A percentile compares a stretch with the other conserved stretches of the same genome.
Evolutionary conservation across 495 filamentous ascomycete species (phyloP).

Genomic region (Xylaria castorea): DNA sequence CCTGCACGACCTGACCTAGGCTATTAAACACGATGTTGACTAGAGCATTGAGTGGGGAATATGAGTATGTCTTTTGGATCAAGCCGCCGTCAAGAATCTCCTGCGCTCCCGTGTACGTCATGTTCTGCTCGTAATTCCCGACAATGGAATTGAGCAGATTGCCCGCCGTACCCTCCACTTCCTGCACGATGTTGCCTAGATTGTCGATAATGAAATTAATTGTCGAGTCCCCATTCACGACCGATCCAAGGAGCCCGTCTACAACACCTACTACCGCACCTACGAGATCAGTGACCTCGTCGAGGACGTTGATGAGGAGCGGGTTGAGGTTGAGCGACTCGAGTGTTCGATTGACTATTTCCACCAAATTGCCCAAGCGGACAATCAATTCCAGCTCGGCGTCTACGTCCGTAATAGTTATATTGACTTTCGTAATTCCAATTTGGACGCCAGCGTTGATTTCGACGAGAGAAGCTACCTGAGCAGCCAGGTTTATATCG

Average conservation of each 20-base stretch:
- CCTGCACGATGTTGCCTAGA: constrained; percentile 64
- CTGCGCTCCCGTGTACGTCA: constrained; percentile 59
- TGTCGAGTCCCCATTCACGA: constrained; percentile 57
- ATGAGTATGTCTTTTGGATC: constrained; percentile 61
- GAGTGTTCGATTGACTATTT: constrained; percentile 65
- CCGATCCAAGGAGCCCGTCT: constrained; percentile 59
- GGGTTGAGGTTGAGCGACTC: constrained; percentile 63
- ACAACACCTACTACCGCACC: constrained; percentile 60
- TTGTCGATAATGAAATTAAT: constrained; percentile 65
- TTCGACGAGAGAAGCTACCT: constrained; percentile 59
- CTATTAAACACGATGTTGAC: constrained; percentile 65
- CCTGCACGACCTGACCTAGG: constrained; percentile 62
- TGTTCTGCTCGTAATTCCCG: constrained; percentile 61
- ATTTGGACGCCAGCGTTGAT: constrained; percentile 63
- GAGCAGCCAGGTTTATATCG: constrained; percentile 62
- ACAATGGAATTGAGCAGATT: constrained; percentile 55
- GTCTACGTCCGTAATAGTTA: constrained; percentile 64
- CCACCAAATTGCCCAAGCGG: constrained; percentile 61
- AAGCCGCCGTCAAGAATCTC: constrained; percentile 55
- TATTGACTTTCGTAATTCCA: constrained; percentile 61
- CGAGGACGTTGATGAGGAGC: constrained; percentile 59
- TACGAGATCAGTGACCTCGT: constrained; percentile 56
- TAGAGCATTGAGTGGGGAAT: constrained; percentile 58
- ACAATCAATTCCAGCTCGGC: constrained; percentile 63
- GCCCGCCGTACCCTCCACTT: constrained; percentile 51